Evolutionary conservation across 2,329 filamentous ascomycete species (phyloP).

Genomic region (Trichoderma simmonsii): DNA sequence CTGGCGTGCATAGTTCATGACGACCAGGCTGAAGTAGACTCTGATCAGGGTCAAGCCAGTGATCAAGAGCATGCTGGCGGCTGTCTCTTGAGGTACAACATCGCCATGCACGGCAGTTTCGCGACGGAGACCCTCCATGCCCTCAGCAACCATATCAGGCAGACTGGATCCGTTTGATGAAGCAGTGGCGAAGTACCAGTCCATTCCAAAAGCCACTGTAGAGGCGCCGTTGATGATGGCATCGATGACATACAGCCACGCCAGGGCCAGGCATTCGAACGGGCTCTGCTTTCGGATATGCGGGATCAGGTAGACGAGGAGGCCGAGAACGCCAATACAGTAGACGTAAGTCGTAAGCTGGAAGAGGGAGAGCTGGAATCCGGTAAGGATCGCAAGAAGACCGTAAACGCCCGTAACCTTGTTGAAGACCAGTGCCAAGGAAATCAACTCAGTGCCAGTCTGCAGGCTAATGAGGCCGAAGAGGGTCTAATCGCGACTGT

Average conservation of each 20-base stretch:
- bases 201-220: conserved; percentile 75
- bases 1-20: conserved; percentile 78
- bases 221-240: conserved; percentile 77
- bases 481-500: conserved; percentile 59
- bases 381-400: conserved; percentile 82
- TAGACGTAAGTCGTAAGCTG: conserved; percentile 93
- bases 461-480: conserved; percentile 82
- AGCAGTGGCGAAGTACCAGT: conserved; percentile 76
- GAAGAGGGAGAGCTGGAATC: conserved; percentile 74
- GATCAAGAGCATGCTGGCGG: conserved; percentile 75
- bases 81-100: conserved; percentile 55
- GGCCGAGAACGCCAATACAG: conserved; percentile 67
- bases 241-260: conserved; percentile 83
- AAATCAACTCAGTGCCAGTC: conserved; percentile 81
- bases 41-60: conserved; percentile 69
- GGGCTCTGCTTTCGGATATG: conserved; percentile 77
- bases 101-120: conserved; percentile 35
- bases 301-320: conserved; percentile 68
- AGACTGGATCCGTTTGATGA: conserved; percentile 39
- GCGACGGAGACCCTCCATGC: conserved; percentile 33
- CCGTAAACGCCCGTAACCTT: conserved; percentile 90
- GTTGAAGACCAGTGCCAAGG: conserved; percentile 81
- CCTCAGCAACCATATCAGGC: conserved; percentile 31
- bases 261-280: conserved; percentile 75
- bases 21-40: conserved; percentile 78